phyloP scores from a whole-genome alignment of 352 stramenopile genomes.

The Globisporangium carolinianum region DNA sequence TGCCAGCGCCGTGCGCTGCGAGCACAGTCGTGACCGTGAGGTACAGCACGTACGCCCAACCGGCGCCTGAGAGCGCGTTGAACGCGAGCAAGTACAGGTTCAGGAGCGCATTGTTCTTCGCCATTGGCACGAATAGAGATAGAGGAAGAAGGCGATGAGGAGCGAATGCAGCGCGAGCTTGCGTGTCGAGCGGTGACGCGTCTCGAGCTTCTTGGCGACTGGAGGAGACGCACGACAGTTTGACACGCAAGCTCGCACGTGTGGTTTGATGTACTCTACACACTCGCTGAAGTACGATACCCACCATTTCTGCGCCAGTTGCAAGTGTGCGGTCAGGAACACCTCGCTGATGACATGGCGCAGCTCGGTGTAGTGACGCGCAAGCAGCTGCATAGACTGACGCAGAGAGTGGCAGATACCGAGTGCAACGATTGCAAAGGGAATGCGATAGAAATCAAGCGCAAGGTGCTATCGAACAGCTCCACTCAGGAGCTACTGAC shows the following conservation, averaged over 20 bases:
- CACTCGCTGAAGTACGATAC: neutral
- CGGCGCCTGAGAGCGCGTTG: slow-evolving; percentile 57
- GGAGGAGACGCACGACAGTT: neutral
- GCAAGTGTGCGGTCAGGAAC: slow-evolving; percentile 8
- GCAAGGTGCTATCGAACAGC: too few species aligned
- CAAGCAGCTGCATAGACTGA: neutral
- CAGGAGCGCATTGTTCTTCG: slow-evolving; percentile 51
- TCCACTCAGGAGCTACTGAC: too few species aligned
- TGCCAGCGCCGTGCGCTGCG: slow-evolving; percentile 27
- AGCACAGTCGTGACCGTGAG: slow-evolving; percentile 50
- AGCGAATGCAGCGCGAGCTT: neutral
- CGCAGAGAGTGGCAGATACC: too few species aligned
- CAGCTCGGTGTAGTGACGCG: slow-evolving; percentile 6
- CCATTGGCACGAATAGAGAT: slow-evolving; percentile 21
- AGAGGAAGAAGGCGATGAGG: too few species aligned
- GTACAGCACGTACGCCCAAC: slow-evolving; percentile 72
- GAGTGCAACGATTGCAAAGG: too few species aligned
- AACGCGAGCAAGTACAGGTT: slow-evolving; percentile 72
- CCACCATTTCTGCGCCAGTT: neutral
- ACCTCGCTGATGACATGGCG: slow-evolving; percentile 10
- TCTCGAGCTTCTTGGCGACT: neutral
- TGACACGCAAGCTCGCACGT: neutral
- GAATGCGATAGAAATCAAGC: neutral
- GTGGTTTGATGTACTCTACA: neutral
- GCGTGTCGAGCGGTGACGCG: slow-evolving; percentile 10